Base-by-base conservation (phyloP, 2,329 filamentous ascomycete genomes). In the Thielaviopsis populi region DNA sequence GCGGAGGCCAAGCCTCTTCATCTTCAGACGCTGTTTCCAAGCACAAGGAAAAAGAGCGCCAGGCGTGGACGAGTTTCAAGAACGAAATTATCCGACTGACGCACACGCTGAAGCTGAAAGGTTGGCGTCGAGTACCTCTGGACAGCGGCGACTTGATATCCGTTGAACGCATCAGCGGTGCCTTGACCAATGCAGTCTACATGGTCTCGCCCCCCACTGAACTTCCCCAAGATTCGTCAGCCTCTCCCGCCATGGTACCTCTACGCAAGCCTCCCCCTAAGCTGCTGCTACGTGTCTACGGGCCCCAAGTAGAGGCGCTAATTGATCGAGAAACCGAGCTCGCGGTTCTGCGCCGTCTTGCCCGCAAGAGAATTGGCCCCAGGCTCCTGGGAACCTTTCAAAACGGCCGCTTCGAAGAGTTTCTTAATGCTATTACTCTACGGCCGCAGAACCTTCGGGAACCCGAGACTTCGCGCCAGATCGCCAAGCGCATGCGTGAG, bases 401-500 rank as follows among this genome's bases (percentile, higher is more conserved):
- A 63, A 99, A 99, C 71, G 94, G 94, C 10, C 88, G 94, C 4
- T 99, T 99, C 68, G 94, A 99, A 74, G 87, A 99, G 73, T 97
- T 86, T 72, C 88, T 96, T 72, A 84, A 96, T 71, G 91, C 94
- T 0, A 83, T 83, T 43, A 86, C 94, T 0, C 80, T 99, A 50
- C 92, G 86, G 0, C 80, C 87, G 0, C 78, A 82, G 30, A 88
- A 95, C 68, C 75, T 99, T 56, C 86, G 89, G 43, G 83, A 89
- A 40, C 83, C 89, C 0, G 88, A 90, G 60, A 96, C 89, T 0
- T 95, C 88, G 41, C 88, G 83, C 70, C 89, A 96, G 71, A 99
- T 99, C 71, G 92, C 94, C 13, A 97, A 97, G 78, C 88, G 94
- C 61, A 96, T 99, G 90, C 83, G 91, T 67, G 94, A 99, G 74